Percentiles rank a stretch among this genome's conserved stretches.
Conservation (phyloP, 2,329 filamentous ascomycete genomes). For the Pseudogymnoascus sp. region DNA sequence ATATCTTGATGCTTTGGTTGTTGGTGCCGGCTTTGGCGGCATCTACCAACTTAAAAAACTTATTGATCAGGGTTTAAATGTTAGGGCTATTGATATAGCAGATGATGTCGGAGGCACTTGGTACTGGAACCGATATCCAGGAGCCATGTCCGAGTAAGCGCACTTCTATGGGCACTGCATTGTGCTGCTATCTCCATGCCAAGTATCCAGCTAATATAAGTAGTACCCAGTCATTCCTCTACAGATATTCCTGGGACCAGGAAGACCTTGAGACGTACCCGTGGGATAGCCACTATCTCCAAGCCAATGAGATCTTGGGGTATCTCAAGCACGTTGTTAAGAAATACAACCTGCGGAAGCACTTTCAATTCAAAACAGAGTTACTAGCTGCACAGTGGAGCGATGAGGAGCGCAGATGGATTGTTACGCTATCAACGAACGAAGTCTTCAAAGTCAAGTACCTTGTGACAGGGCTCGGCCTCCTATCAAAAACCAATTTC, state of each 20-base stretch:
- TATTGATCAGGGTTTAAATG: constrained; percentile 29
- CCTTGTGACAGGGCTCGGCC: constrained; percentile 17
- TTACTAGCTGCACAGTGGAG: constrained; percentile 48
- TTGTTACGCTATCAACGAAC: constrained; percentile 32
- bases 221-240: constrained; percentile 11
- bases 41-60: constrained; percentile 32
- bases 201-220: constrained; percentile 5
- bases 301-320: constrained; percentile 49
- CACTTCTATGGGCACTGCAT: too few relatives aligned
- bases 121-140: constrained; percentile 50
- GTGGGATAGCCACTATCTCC: constrained; percentile 38
- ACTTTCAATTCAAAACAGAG: constrained; percentile 49
- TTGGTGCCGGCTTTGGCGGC: constrained; percentile 35
- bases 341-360: constrained; percentile 45
- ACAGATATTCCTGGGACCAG: constrained; percentile 19
- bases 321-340: constrained; percentile 45
- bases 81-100: constrained; percentile 34
- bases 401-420: constrained; percentile 42
- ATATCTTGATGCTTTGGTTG: constrained; percentile 31
- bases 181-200: not conserved
- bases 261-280: constrained; percentile 18
- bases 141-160: constrained; percentile 29
- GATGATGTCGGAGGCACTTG: constrained; percentile 46
- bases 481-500: constrained; percentile 16
- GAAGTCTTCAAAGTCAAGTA: constrained; percentile 12